Percentiles rank a stretch among this genome's conserved stretches.
phyloP scores from a whole-genome alignment of 352 stramenopile genomes.

The Phytophthora rubi region DNA sequence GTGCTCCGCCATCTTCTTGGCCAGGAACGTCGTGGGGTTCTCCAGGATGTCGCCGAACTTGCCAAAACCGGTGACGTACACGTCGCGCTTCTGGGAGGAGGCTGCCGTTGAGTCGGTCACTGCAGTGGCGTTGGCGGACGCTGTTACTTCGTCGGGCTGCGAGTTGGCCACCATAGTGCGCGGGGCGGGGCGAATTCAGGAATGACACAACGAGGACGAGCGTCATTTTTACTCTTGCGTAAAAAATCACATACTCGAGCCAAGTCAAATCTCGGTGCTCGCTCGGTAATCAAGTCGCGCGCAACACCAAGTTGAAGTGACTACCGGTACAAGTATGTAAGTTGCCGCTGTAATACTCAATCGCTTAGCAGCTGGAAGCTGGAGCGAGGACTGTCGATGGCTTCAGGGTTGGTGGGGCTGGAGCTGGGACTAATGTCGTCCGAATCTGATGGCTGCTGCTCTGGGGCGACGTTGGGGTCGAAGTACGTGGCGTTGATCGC shows the following conservation, averaged over 20 bases:
- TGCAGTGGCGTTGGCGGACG: background rate
- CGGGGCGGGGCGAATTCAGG: background rate
- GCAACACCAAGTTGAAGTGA: conserved; percentile 26
- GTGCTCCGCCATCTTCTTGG: conserved; percentile 58
- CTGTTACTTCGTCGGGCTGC: conserved; percentile 14
- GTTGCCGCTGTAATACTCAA: background rate
- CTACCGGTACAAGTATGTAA: background rate
- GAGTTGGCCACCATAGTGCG: conserved; percentile 27
- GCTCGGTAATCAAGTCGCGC: conserved; percentile 22
- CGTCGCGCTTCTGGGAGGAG: conserved; percentile 44
- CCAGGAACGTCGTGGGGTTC: conserved; percentile 79
- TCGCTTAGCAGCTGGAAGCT: conserved; percentile 1
- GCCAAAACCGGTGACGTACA: conserved; percentile 86
- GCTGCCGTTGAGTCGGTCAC: conserved; percentile 4
- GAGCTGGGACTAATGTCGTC: conserved; percentile 2
- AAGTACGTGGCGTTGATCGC: conserved; percentile 58
- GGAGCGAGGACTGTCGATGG: conserved; percentile 12
- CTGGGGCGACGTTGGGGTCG: background rate
- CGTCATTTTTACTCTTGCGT: background rate
- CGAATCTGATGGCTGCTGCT: background rate
- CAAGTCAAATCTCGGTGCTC: conserved; percentile 24
- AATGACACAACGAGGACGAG: conserved; percentile 18
- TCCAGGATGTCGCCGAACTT: conserved; percentile 85
- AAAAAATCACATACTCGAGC: conserved; percentile 14
- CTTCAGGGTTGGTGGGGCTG: conserved; percentile 10